phyloP scores from a whole-genome alignment of 2,329 filamentous ascomycete species.

The Aspergillus spinulosporus region DNA sequence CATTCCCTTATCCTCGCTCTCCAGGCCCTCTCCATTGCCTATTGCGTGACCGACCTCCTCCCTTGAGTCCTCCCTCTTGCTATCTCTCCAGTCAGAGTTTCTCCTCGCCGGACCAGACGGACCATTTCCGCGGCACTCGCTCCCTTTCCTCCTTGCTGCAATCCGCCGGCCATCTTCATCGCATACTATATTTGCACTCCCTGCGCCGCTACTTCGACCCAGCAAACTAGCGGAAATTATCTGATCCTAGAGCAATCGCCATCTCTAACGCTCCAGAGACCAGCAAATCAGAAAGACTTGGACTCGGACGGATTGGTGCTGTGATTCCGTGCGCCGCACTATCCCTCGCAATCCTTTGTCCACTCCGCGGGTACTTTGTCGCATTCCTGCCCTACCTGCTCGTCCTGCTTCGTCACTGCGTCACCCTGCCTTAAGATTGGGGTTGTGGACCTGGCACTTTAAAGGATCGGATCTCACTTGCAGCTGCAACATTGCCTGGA shows the following conservation, averaged over 20 bases:
- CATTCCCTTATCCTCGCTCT: constrained; percentile 17
- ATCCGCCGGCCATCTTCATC: constrained; percentile 21
- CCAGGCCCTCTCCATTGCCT: constrained; percentile 16
- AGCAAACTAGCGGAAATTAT: neutral
- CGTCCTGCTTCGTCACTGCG: constrained; percentile 22
- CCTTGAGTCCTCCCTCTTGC: constrained; percentile 23
- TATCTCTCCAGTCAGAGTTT: constrained; percentile 19
- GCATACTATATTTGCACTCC: constrained; percentile 18
- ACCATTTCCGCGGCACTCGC: constrained; percentile 25
- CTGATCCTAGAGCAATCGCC: neutral
- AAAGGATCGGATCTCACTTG: constrained; percentile 41
- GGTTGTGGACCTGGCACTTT: constrained; percentile 27
- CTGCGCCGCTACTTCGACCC: constrained; percentile 10
- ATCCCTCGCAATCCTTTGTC: constrained; percentile 22
- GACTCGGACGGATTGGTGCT: constrained; percentile 23
- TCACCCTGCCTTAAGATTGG: constrained; percentile 23
- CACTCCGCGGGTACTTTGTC: constrained; percentile 23
- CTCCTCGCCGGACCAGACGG: constrained; percentile 23
- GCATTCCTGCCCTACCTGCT: constrained; percentile 33
- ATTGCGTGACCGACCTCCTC: constrained; percentile 24
- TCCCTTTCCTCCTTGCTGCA: constrained; percentile 37
- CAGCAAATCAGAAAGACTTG: constrained; percentile 13
- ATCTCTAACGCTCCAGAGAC: constrained; percentile 6
- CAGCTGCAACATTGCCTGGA: constrained; percentile 33
- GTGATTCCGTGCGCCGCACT: constrained; percentile 19